Conservation (phyloP, 148 eudicot genomes). For the Rhododendron ferrugineum region DNA sequence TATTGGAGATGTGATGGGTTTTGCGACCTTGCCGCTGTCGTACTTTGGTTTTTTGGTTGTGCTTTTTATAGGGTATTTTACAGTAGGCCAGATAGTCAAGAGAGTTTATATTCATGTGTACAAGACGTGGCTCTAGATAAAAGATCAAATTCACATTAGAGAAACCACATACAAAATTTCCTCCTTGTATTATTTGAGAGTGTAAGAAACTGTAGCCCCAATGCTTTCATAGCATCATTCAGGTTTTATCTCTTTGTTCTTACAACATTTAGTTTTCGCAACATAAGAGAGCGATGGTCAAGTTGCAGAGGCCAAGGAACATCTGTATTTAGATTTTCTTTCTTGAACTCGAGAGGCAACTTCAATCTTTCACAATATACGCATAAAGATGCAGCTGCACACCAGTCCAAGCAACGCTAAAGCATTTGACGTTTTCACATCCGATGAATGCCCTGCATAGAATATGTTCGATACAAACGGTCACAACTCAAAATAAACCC, state of each 20-base stretch:
- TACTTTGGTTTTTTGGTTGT: conserved; percentile 39
- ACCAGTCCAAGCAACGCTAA: conserved; percentile 20
- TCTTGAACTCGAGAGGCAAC: neutral
- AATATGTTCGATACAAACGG: neutral
- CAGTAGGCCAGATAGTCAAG: conserved; percentile 37
- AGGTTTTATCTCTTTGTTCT: neutral
- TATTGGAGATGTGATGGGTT: conserved; percentile 31
- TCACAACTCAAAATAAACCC: conserved; percentile 16
- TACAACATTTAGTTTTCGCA: neutral
- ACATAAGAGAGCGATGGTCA: neutral
- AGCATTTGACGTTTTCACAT: neutral
- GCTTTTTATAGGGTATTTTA: conserved; percentile 38
- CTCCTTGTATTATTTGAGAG: conserved; percentile 9
- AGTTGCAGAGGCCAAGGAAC: conserved; percentile 2
- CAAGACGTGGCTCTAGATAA: conserved; percentile 40
- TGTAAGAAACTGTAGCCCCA: neutral
- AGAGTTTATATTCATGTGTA: conserved; percentile 36
- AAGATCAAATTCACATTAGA: neutral
- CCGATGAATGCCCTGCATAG: conserved; percentile 29
- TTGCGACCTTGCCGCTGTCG: conserved; percentile 26
- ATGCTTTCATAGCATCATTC: neutral
- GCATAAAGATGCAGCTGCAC: conserved; percentile 25
- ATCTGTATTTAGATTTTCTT: neutral
- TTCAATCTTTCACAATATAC: conserved; percentile 15
- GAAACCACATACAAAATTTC: neutral